phyloP scores from a whole-genome alignment of 1,284 basidiomycete species.

The Pseudozyma hubeiensis region DNA sequence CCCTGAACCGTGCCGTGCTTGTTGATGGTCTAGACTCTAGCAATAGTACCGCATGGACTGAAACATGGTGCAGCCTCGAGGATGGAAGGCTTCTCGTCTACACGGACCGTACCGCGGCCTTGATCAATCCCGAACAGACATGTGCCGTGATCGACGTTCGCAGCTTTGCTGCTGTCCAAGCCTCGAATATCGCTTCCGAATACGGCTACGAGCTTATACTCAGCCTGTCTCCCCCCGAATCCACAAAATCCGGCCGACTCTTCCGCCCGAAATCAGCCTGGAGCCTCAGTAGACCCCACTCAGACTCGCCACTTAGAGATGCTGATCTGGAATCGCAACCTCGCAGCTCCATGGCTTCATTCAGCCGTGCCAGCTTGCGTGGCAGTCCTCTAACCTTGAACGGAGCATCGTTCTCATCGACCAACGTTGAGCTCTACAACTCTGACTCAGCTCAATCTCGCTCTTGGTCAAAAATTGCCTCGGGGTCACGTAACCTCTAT shows the following conservation, averaged over 20 bases:
- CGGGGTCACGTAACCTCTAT: constrained; percentile 24
- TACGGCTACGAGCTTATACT: constrained; percentile 15
- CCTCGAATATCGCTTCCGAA: not conserved
- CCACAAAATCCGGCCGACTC: constrained; percentile 5
- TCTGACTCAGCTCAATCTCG: not conserved
- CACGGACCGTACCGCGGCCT: constrained; percentile 31
- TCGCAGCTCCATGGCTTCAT: constrained; percentile 5
- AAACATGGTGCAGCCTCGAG: constrained; percentile 46
- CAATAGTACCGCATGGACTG: constrained; percentile 24
- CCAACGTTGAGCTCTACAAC: constrained; percentile 2
- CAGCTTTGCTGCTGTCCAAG: constrained; percentile 14
- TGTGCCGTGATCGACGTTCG: constrained; percentile 24
- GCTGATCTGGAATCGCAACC: constrained; percentile 4
- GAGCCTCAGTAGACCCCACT: constrained; percentile 13
- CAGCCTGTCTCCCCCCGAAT: constrained; percentile 8
- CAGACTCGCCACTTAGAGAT: constrained; percentile 1
- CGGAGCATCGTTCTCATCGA: not conserved
- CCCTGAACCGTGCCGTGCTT: constrained; percentile 22
- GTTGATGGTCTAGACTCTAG: constrained; percentile 21
- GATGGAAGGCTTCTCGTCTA: constrained; percentile 42
- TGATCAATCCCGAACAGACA: constrained; percentile 23
- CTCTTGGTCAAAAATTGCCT: constrained; percentile 25
- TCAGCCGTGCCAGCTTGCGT: constrained; percentile 15
- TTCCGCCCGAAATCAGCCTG: constrained; percentile 23
- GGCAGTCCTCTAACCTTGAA: not conserved